Evolutionary conservation across 345 rosid genomes (phyloP), one percentile per base, ranked within the genome.

Genomic region (Rubroshorea leprosula): DNA sequence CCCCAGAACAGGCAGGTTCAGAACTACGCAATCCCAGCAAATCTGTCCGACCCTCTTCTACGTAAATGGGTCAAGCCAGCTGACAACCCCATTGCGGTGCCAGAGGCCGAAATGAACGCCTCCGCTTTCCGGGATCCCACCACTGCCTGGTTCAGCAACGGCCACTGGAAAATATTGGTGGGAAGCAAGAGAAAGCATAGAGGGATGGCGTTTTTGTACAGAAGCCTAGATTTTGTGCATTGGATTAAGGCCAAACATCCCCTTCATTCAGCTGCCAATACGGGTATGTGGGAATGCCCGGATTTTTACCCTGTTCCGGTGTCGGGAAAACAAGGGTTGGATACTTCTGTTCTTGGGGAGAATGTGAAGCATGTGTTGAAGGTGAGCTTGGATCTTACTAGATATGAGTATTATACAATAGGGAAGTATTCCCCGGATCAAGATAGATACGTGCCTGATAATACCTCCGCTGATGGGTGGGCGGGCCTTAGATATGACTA

Each of bases 241-340:
- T 93, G 97, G 97, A 61, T 55, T 15, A 83, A 80, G 76, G 84
- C 87, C 5, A 67, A 75, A 31, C 91, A 89, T 51, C 96, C 96
- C 0, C 14, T 93, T 0, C 94, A 93, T 55, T 73, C 89, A 0
- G 52, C 52, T 23, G 31, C 56, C 0, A 44, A 61, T 0, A 77
- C 95, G 14, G 96, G 88, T n/a, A 85, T 80, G 90, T 89, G 88
- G 92, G 99, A 93, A 53, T 89, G 99, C 70, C 98, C 86, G 0
- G 98, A 92, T 64, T 89, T 92, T 52, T 92, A 60, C 54, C 94
- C 99, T 0, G 90, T 89, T 50, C 46, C 78, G 1, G 0, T 56
- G 11, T 44, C 65, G 12, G 70, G 82, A 4, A 12, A 60, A 49
- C 48, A 60, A 16, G 95, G 97, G 17, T 52, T 85, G 77, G 95